Evolutionary conservation across 805 yeast species (phyloP), one percentile per base, ranked within the genome.

Genomic region (Sungouiozyma ichnusensis): DNA sequence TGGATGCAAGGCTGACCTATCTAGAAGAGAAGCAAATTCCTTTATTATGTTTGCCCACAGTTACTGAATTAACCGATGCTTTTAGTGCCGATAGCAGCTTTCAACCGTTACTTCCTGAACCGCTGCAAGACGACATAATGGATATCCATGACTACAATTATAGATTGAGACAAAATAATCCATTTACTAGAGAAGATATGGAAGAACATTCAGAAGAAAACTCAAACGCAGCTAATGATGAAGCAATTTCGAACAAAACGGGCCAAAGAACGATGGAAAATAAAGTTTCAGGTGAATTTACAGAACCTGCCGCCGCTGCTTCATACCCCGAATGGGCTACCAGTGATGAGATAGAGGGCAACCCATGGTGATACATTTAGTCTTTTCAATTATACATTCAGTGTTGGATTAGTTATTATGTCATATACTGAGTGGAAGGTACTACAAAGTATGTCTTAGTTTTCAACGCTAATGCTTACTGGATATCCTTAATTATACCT

Each of bases 351-450:
- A 68, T 73, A 15, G 80, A 75, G 39, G 63, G 64, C 3, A 82
- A 82, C 52, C 92, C 88, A 3, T 82, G 92, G 92, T 62, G 44
- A 48, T 35, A n/a, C n/a, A n/a, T n/a, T n/a, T n/a, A n/a, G n/a
- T n/a, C n/a, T n/a, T n/a, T n/a, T n/a, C n/a, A n/a, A n/a, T n/a
- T n/a, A n/a, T n/a, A n/a, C n/a, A n/a, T n/a, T n/a, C n/a, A n/a
- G n/a, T n/a, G n/a, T n/a, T n/a, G n/a, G n/a, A n/a, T n/a, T n/a
- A n/a, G n/a, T n/a, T n/a, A n/a, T n/a, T n/a, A n/a, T n/a, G n/a
- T n/a, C n/a, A n/a, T n/a, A n/a, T n/a, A n/a, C n/a, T n/a, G n/a
- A n/a, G n/a, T n/a, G n/a, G n/a, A n/a, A n/a, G n/a, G n/a, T n/a
- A n/a, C n/a, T n/a, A n/a, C n/a, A n/a, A n/a, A n/a, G n/a, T n/a